Percentiles rank a stretch among this genome's conserved stretches.
Evolutionary conservation across 2,329 filamentous ascomycete species (phyloP).

Genomic region (Fusarium albosuccineum): DNA sequence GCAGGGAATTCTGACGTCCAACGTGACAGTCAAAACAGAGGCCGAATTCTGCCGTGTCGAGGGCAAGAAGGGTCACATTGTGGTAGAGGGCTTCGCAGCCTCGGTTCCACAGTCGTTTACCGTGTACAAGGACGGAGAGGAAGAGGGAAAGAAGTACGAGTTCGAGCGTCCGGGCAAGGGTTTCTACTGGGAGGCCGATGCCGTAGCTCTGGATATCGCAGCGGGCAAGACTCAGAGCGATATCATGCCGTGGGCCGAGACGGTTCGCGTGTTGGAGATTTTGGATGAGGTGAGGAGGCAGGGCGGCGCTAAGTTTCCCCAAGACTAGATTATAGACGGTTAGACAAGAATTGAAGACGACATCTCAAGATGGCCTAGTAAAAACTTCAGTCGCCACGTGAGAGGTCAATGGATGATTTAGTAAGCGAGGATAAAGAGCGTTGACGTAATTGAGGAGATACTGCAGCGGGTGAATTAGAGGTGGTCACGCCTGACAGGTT

Average conservation of each 20-base stretch:
- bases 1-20: conserved; percentile 58
- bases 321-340: conserved; percentile 30
- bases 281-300: conserved; percentile 60
- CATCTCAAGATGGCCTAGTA: too few relatives aligned
- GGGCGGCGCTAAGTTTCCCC: conserved; percentile 48
- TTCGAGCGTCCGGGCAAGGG: conserved; percentile 54
- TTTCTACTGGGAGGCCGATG: conserved; percentile 62
- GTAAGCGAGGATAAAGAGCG: too few relatives aligned
- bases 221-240: conserved; percentile 54
- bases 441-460: too few relatives aligned
- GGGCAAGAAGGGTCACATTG: conserved; percentile 54
- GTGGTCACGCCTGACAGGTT: too few relatives aligned
- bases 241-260: conserved; percentile 61
- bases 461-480: too few relatives aligned
- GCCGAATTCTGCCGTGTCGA: conserved; percentile 55
- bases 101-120: conserved; percentile 54
- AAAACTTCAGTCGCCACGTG: too few relatives aligned
- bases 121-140: conserved; percentile 47
- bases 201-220: conserved; percentile 56
- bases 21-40: conserved; percentile 46
- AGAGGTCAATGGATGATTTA: too few relatives aligned
- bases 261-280: conserved; percentile 59
- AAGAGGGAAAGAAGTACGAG: conserved; percentile 49
- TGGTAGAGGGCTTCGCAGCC: conserved; percentile 51
- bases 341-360: background rate